These are phyloP conservation scores for Entomortierella beljakovae DNA, from an alignment of 192 early-diverging fungal species.

Conservation along the genomic window DNA sequence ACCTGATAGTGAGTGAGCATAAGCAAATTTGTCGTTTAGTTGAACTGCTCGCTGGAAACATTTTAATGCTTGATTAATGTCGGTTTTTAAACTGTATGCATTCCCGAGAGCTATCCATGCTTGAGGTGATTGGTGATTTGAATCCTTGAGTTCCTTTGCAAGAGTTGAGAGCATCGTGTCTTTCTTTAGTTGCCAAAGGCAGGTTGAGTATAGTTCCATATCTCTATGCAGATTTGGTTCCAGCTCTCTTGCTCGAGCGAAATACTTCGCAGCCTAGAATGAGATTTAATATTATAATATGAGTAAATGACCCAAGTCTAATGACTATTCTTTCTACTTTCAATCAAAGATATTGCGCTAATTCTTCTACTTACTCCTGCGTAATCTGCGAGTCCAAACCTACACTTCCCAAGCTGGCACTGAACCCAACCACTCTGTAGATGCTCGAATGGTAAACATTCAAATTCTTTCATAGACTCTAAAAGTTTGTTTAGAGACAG, in stretches of 20 bases:
- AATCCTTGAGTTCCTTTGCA: conserved; percentile 78
- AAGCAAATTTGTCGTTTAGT: conserved; percentile 71
- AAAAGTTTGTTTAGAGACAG: conserved; percentile 43
- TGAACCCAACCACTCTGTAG: conserved; percentile 52
- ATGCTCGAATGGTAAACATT: conserved; percentile 35
- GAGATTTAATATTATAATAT: background rate
- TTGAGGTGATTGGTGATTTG: conserved; percentile 75
- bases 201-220: conserved; percentile 89
- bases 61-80: conserved; percentile 80
- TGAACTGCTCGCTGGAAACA: conserved; percentile 84
- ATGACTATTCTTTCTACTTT: background rate
- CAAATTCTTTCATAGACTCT: conserved; percentile 36
- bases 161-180: conserved; percentile 78
- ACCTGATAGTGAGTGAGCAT: conserved; percentile 87
- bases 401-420: conserved; percentile 54
- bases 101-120: conserved; percentile 87
- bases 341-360: background rate
- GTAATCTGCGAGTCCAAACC: conserved; percentile 57
- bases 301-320: background rate
- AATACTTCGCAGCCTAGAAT: conserved; percentile 65
- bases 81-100: conserved; percentile 78
- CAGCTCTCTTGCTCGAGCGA: conserved; percentile 62
- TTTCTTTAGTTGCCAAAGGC: conserved; percentile 86
- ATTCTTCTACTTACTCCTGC: conserved; percentile 25
- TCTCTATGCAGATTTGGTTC: conserved; percentile 80